A percentile compares a stretch with the other conserved stretches of the same genome.
Evolutionary conservation across 2,329 filamentous ascomycete species (phyloP).

Genomic region (Aspergillus ochraceoroseus): DNA sequence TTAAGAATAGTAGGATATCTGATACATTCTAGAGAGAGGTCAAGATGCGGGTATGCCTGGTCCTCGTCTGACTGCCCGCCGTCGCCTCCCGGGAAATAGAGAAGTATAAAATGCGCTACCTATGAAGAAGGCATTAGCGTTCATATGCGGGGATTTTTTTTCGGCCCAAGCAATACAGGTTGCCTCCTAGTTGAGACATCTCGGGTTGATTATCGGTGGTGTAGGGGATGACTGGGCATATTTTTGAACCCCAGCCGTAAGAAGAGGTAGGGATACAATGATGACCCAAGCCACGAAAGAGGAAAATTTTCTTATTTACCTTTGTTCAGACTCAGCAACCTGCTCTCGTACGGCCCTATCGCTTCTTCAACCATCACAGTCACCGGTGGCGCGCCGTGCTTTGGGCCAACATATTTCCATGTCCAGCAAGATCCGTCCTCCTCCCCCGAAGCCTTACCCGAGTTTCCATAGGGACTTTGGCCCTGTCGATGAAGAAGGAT

Average conservation of each 20-base stretch:
- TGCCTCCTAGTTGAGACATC: too few relatives aligned
- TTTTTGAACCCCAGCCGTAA: too few relatives aligned
- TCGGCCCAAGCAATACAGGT: too few relatives aligned
- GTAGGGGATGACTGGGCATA: too few relatives aligned
- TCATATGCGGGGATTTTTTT: too few relatives aligned
- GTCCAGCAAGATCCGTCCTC: not conserved
- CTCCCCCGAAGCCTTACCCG: not conserved
- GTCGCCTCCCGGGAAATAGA: not conserved
- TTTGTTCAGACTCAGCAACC: conserved; percentile 1
- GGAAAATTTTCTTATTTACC: not conserved
- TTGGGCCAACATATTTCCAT: not conserved
- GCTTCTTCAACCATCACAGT: conserved; percentile 1
- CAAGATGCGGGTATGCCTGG: not conserved
- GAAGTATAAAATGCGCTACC: not conserved
- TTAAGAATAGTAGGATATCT: too few relatives aligned
- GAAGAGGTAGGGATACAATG: too few relatives aligned
- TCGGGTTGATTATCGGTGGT: too few relatives aligned
- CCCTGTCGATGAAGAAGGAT: not conserved
- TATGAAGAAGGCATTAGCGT: not conserved
- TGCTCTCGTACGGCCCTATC: not conserved
- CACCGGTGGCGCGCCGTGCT: not conserved
- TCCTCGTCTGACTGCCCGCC: not conserved
- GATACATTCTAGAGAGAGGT: too few relatives aligned
- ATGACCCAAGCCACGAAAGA: not conserved
- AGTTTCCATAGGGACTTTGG: not conserved